These are phyloP conservation scores for Tuber calosporum DNA, from an alignment of 495 filamentous ascomycete genomes.

Conservation along the genomic window DNA sequence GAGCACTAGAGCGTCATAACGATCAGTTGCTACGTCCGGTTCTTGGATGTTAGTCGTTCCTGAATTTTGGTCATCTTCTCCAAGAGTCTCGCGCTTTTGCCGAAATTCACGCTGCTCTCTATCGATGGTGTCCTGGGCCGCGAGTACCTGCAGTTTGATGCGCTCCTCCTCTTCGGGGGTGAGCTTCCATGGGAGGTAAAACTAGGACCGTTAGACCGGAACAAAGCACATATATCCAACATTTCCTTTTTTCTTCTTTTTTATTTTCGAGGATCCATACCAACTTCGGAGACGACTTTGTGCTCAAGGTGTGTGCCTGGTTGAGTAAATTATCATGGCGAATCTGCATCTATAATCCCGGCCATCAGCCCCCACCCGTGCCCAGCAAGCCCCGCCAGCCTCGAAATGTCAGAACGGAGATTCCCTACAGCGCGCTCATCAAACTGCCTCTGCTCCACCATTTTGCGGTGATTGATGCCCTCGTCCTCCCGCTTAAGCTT, in stretches of 20 bases:
- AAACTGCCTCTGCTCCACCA: constrained; percentile 65
- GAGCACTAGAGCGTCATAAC: constrained; percentile 46
- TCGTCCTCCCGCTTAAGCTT: constrained; percentile 58
- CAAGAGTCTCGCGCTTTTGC: constrained; percentile 22
- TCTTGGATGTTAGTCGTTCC: constrained; percentile 46
- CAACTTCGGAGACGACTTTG: constrained; percentile 64
- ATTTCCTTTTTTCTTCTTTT: not conserved
- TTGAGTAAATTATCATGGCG: constrained; percentile 66
- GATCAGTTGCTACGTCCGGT: constrained; percentile 48
- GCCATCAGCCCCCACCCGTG: constrained; percentile 35
- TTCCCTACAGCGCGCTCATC: constrained; percentile 68
- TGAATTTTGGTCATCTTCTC: constrained; percentile 32
- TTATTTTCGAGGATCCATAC: constrained; percentile 49
- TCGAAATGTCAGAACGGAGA: constrained; percentile 2
- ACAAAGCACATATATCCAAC: constrained; percentile 13
- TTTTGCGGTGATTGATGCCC: constrained; percentile 53
- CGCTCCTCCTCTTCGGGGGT: constrained; percentile 55
- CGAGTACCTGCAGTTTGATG: constrained; percentile 56
- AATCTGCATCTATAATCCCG: constrained; percentile 60
- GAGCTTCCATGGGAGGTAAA: constrained; percentile 81
- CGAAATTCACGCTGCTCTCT: constrained; percentile 50
- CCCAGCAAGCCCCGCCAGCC: not conserved
- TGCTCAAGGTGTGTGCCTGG: constrained; percentile 67
- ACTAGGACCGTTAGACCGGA: constrained; percentile 50
- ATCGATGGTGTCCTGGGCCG: constrained; percentile 50